Evolutionary conservation across 768 basidiomycete genomes (phyloP).

Genomic region (Calocera viscosa): DNA sequence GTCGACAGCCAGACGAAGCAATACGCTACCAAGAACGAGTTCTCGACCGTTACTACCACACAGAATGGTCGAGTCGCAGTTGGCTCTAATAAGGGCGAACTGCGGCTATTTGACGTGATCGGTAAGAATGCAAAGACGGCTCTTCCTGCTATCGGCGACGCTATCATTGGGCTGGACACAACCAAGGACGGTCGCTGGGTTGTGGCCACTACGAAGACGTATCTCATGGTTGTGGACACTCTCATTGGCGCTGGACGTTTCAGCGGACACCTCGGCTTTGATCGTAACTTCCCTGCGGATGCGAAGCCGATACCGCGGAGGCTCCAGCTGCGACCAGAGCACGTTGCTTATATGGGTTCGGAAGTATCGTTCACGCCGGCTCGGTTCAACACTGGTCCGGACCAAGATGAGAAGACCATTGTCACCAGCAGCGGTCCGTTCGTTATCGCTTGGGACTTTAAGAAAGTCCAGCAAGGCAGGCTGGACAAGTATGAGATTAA

Average conservation of each 20-base stretch:
- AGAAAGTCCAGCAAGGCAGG: conserved; percentile 83
- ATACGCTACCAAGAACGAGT: conserved; percentile 88
- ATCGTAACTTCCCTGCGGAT: conserved; percentile 86
- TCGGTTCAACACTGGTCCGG: conserved; percentile 86
- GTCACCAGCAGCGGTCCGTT: conserved; percentile 87
- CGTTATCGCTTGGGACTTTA: conserved; percentile 95
- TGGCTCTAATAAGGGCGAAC: conserved; percentile 92
- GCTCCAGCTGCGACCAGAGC: conserved; percentile 77
- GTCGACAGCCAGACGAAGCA: conserved; percentile 94
- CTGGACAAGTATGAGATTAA: conserved; percentile 92
- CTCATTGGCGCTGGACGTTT: conserved; percentile 85
- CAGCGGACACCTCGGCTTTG: conserved; percentile 74
- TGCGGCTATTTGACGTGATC: conserved; percentile 85
- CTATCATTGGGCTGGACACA: conserved; percentile 88
- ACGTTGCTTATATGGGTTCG: conserved; percentile 87
- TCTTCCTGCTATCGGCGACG: conserved; percentile 85
- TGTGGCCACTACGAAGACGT: conserved; percentile 89
- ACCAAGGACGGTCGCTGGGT: conserved; percentile 90
- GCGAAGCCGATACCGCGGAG: conserved; percentile 85
- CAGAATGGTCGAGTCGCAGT: conserved; percentile 77
- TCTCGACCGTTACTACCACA: conserved; percentile 86
- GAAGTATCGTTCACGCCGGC: conserved; percentile 84
- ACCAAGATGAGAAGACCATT: conserved; percentile 84
- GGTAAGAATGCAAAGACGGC: conserved; percentile 99
- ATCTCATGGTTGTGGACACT: conserved; percentile 87